These are phyloP conservation scores for Heterobasidion parviporum DNA, from an alignment of 1,284 basidiomycete species.

Conservation along the genomic window DNA sequence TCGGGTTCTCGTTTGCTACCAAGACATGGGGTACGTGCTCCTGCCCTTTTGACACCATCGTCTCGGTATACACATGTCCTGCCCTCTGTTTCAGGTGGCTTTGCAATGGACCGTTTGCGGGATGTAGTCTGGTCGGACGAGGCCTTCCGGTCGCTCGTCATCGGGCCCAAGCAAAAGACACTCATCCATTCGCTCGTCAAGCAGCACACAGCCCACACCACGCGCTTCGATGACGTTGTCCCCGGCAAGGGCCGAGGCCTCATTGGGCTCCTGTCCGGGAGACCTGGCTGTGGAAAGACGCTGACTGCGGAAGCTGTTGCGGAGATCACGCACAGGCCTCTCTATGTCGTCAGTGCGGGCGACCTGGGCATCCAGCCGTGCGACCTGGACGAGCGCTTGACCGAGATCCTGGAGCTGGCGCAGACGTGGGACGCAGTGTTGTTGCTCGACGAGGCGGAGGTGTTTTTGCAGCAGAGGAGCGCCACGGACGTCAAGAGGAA, in stretches of 20 bases:
- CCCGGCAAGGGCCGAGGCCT: constrained; percentile 23
- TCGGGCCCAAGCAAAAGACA: constrained; percentile 21
- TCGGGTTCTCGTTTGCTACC: constrained; percentile 21
- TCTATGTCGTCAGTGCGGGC: constrained; percentile 25
- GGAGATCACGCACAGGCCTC: constrained; percentile 22
- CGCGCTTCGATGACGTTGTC: constrained; percentile 22
- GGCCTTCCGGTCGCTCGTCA: constrained; percentile 20
- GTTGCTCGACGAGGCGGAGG: constrained; percentile 30
- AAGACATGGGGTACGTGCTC: constrained; percentile 22
- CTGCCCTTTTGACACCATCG: not conserved
- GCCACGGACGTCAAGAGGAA: constrained; percentile 20
- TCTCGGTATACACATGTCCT: not conserved
- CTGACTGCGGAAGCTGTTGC: constrained; percentile 28
- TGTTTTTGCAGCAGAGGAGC: constrained; percentile 23
- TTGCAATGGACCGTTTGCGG: constrained; percentile 18
- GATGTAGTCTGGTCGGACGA: constrained; percentile 22
- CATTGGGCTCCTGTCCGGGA: constrained; percentile 18
- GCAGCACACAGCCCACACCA: constrained; percentile 13
- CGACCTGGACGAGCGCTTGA: constrained; percentile 17
- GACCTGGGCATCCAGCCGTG: constrained; percentile 22
- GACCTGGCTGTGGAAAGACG: constrained; percentile 26
- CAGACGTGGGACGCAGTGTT: constrained; percentile 26
- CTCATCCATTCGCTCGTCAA: constrained; percentile 21
- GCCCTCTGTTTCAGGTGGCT: constrained; percentile 14
- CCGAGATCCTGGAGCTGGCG: constrained; percentile 20